Percentiles rank a stretch among this genome's conserved stretches.
phyloP scores from a whole-genome alignment of 2,329 filamentous ascomycete genomes.

The Teratosphaeria nubilosa region DNA sequence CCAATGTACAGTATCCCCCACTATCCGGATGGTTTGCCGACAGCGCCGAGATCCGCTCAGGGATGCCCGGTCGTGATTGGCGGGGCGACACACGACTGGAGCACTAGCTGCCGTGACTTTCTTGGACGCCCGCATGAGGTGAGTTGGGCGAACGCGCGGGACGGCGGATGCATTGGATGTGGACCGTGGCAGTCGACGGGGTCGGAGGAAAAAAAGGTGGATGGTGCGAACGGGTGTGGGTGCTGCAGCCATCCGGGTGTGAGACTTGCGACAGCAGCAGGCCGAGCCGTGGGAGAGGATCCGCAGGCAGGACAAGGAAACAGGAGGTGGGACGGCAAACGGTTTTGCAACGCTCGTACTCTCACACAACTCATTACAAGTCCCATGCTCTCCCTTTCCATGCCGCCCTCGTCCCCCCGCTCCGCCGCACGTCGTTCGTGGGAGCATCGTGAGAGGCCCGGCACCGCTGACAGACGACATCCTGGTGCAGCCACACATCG shows the following conservation, averaged over 20 bases:
- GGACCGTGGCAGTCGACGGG: neutral
- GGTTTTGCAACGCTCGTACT: neutral
- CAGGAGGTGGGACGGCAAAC: neutral
- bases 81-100: neutral
- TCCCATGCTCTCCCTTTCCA: neutral
- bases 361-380: neutral
- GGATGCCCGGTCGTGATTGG: neutral
- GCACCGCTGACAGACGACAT: neutral
- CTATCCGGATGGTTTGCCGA: neutral
- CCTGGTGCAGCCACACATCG: neutral
- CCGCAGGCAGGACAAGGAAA: no score
- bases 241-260: neutral
- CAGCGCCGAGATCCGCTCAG: neutral
- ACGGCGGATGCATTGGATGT: neutral
- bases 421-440: neutral
- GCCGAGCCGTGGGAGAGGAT: neutral
- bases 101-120: neutral
- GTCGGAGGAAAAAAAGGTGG: neutral
- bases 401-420: neutral
- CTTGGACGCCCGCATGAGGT: neutral
- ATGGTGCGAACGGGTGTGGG: neutral
- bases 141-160: neutral
- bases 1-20: no score
- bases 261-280: neutral
- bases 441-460: neutral